Evolutionary conservation across 768 basidiomycete genomes (phyloP).

Genomic region (Calocera viscosa): DNA sequence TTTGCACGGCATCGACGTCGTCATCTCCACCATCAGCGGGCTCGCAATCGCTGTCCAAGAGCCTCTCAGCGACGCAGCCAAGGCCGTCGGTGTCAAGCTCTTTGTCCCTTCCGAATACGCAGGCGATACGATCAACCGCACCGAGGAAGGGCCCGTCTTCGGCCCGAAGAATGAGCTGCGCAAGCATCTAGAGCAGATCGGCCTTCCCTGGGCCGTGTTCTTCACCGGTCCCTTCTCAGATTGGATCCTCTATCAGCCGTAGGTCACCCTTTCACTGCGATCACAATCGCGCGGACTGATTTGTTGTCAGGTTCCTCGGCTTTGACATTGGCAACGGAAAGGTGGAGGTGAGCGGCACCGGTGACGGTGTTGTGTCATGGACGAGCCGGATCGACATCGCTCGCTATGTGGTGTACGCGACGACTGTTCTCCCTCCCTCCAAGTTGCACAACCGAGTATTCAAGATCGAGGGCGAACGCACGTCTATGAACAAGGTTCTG

Average conservation of each 20-base stretch:
- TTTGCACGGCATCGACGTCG: too few species aligned
- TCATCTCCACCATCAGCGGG: too few species aligned
- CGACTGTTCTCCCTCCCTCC: conserved; percentile 14
- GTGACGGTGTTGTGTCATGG: conserved; percentile 13
- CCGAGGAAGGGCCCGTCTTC: too few species aligned
- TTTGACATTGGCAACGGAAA: conserved; percentile 16
- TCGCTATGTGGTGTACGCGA: conserved; percentile 16
- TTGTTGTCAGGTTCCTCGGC: neutral
- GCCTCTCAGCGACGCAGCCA: conserved; percentile 23
- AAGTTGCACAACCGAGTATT: conserved; percentile 5
- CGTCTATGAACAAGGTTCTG: conserved; percentile 15
- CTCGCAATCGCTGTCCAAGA: conserved; percentile 16
- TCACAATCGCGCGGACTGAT: too few species aligned
- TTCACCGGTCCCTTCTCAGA: conserved; percentile 15
- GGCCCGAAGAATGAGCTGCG: too few species aligned
- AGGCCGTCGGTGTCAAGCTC: conserved; percentile 23
- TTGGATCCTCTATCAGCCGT: neutral
- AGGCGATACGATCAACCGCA: too few species aligned
- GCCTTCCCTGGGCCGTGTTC: conserved; percentile 17
- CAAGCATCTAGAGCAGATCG: neutral
- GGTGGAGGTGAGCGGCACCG: conserved; percentile 15
- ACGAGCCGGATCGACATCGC: conserved; percentile 19
- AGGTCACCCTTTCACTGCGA: too few species aligned
- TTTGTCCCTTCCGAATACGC: conserved; percentile 25
- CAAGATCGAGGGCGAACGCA: neutral